Conservation (phyloP, 2,329 filamentous ascomycete genomes). For the Penicillium digitatum region DNA sequence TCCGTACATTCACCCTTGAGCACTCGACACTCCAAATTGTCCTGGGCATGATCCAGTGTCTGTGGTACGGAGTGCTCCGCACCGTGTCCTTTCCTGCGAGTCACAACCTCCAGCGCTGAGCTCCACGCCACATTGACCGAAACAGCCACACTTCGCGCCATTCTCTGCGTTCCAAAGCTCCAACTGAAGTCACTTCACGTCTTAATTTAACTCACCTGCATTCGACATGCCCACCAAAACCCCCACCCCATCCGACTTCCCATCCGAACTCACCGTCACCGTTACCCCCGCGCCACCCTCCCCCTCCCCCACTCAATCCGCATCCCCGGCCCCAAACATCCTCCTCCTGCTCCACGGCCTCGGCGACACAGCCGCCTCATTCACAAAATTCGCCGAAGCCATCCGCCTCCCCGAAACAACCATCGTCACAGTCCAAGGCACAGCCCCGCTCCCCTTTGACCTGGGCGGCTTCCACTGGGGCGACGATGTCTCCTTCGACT, state of each 20-base stretch:
- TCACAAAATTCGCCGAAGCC: slow-evolving; percentile 64
- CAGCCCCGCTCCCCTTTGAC: slow-evolving; percentile 63
- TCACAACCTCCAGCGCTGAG: neutral
- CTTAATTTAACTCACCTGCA: neutral
- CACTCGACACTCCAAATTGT: no score
- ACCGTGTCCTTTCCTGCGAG: neutral
- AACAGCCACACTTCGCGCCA: neutral
- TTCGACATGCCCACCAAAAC: slow-evolving; percentile 33
- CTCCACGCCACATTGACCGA: neutral
- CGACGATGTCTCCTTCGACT: slow-evolving; percentile 58
- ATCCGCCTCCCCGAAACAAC: slow-evolving; percentile 73
- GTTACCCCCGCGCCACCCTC: slow-evolving; percentile 34
- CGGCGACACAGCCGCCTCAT: slow-evolving; percentile 68
- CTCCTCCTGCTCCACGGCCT: slow-evolving; percentile 81
- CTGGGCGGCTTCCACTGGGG: slow-evolving; percentile 68
- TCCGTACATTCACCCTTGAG: neutral
- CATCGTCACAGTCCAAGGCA: slow-evolving; percentile 69
- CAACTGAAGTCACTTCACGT: neutral
- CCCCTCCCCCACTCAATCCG: slow-evolving; percentile 39
- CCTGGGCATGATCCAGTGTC: neutral
- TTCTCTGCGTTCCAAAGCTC: neutral
- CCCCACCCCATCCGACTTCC: slow-evolving; percentile 47
- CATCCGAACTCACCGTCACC: slow-evolving; percentile 38
- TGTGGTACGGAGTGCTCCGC: neutral
- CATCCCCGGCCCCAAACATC: slow-evolving; percentile 61